Evolutionary conservation across 169 alveolate species (phyloP).

Genomic region (Eimeria praecox): DNA sequence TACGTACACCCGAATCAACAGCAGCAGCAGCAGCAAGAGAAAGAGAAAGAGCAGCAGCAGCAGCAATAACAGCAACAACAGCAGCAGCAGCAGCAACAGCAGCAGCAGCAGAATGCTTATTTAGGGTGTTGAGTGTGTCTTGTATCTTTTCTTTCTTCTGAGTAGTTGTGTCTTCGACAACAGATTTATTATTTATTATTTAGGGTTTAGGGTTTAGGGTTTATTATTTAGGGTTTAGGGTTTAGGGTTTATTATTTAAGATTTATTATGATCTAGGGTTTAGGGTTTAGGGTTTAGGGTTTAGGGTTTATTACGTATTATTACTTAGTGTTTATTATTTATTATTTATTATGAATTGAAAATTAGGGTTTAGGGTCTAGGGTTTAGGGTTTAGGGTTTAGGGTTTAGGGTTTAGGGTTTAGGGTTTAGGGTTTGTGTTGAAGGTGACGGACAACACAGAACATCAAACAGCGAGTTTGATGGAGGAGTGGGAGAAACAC

Average conservation of each 20-base stretch:
- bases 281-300: too few relatives aligned
- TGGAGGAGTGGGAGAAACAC: slow-evolving; percentile 88
- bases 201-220: background rate
- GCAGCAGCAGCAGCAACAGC: background rate
- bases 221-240: background rate
- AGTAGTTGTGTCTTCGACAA: too few relatives aligned
- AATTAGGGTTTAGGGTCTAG: too few relatives aligned
- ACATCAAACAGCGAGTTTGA: slow-evolving; percentile 50
- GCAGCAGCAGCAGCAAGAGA: slow-evolving; percentile 25
- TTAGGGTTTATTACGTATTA: too few relatives aligned
- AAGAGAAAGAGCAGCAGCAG: background rate
- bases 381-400: too few relatives aligned
- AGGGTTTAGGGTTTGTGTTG: background rate
- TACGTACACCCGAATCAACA: background rate
- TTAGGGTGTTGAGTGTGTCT: background rate
- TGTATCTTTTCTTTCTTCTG: background rate
- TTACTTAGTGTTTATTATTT: background rate
- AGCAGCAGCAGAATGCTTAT: background rate
- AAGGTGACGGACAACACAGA: background rate
- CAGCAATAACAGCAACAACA: background rate
- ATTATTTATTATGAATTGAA: background rate
- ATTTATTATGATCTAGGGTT: too few relatives aligned
- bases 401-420: background rate
- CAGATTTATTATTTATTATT: too few relatives aligned
- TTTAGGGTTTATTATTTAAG: background rate